Base-by-base conservation (phyloP, 495 filamentous ascomycete species). In the Coniosporium apollinis region DNA sequence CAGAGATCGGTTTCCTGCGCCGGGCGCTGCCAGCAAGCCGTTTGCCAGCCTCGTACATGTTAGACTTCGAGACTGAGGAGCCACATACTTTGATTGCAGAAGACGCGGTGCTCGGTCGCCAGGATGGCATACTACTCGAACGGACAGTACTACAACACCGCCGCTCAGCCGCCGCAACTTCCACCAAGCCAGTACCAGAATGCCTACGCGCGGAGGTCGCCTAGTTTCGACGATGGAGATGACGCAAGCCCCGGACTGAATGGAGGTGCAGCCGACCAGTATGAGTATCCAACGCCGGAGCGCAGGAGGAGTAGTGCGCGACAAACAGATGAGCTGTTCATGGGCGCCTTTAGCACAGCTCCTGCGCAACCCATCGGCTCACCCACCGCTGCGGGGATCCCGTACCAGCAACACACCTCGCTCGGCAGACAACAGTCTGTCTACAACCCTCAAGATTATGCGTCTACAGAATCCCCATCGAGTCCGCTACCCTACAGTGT, bases 391-490 rank as follows among this genome's bases (percentile, higher is more conserved):
- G n/a, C n/a, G n/a, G n/a, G n/a, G n/a, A n/a, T n/a, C n/a, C n/a
- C 35, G 56, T 65, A 41, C 54, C 50, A 37, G 33, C 34, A 50
- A 28, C 42, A 61, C 7, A n/a, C n/a, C n/a, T n/a, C n/a, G n/a
- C 4, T n/a, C 34, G 13, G 22, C 22, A 37, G 5, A 19, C 42
- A 19, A 17, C 30, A 32, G 11, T 16, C 11, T 9, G 31, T 54
- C 64, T 94, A 94, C 55, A 91, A 93, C 45, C 85, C 86, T 1
- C 82, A 85, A 54, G 61, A 78, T 34, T 94, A 84, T 52, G 70
- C 66, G 30, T 61, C 70, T 6, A 67, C 78, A 3, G 69, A 79
- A 30, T 70, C 76, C 4, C 59, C 59, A 48, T 64, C 52, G 59
- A 70, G 58, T 46, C 67, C 50, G 19, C 59, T 52, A 48, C 55